These are phyloP conservation scores for Fennellomyces sp. DNA, from an alignment of 371 early-diverging fungal species.

Conservation along the genomic window DNA sequence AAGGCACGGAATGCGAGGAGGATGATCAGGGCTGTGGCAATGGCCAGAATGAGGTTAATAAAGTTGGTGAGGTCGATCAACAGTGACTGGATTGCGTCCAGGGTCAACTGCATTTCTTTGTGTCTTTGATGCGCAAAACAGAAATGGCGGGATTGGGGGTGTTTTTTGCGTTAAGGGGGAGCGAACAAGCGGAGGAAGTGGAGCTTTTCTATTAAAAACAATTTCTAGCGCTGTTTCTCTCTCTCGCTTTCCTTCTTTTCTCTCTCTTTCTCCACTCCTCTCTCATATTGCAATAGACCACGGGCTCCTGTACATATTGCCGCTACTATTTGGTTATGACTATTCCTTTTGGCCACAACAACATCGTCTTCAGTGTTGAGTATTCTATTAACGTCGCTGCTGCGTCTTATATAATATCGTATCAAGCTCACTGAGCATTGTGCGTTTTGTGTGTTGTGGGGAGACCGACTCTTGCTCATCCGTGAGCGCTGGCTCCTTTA, in stretches of 20 bases:
- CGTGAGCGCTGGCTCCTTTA: conserved; percentile 1
- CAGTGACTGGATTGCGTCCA: conserved; percentile 28
- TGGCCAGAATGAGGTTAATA: conserved; percentile 16
- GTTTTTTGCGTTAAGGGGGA: not conserved
- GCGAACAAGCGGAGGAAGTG: not conserved
- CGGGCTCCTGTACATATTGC: not conserved
- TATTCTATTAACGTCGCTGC: conserved; percentile 10
- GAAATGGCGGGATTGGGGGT: not conserved
- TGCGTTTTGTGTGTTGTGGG: no score
- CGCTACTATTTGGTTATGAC: conserved; percentile 5
- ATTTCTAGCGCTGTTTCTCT: no score
- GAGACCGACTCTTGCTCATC: no score
- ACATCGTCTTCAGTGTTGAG: conserved; percentile 11
- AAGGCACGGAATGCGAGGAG: conserved; percentile 14
- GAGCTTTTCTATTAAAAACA: no score
- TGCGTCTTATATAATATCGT: conserved; percentile 10
- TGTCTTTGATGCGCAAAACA: no score
- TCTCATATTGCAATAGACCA: no score
- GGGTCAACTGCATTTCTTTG: conserved; percentile 20
- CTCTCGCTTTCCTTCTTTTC: not conserved
- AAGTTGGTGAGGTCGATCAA: conserved; percentile 21
- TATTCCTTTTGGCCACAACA: conserved; percentile 2
- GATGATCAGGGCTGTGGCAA: conserved; percentile 14
- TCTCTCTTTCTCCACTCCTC: not conserved
- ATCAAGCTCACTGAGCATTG: conserved; percentile 18